Evolutionary conservation across 768 basidiomycete genomes (phyloP).

Genomic region (Leucocoprinus birnbaumii): DNA sequence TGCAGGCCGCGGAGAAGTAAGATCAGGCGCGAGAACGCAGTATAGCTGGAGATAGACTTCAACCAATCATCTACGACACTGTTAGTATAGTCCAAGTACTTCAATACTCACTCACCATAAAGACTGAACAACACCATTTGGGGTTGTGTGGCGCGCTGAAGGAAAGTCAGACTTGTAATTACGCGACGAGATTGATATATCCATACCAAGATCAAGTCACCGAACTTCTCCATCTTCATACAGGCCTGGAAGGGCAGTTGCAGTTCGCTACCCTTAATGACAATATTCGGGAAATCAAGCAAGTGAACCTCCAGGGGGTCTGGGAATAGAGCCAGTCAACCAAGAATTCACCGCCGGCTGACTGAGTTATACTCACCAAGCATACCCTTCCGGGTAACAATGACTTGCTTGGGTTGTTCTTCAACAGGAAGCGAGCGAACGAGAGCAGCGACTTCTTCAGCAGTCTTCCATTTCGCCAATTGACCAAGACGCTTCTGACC

Average conservation of each 20-base stretch:
- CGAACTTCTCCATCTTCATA: conserved; percentile 99
- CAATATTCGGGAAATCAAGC: conserved; percentile 99
- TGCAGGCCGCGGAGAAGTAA: conserved; percentile 96
- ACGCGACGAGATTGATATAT: background rate
- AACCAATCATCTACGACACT: conserved; percentile 86
- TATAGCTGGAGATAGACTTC: conserved; percentile 98
- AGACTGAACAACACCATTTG: conserved; percentile 99
- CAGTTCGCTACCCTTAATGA: conserved; percentile 98
- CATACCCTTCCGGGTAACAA: conserved; percentile 99
- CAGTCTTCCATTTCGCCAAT: conserved; percentile 99
- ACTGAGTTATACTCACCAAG: conserved; percentile 53
- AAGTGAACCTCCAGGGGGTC: conserved; percentile 97
- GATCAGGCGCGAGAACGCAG: conserved; percentile 97
- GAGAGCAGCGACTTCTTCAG: conserved; percentile 98
- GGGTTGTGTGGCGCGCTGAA: conserved; percentile 90
- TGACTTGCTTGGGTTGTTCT: conserved; percentile 99
- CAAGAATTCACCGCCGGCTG: background rate
- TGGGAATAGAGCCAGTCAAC: conserved; percentile 19
- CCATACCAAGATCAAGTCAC: conserved; percentile 86
- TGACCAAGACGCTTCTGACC: conserved; percentile 99
- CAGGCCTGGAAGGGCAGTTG: conserved; percentile 99
- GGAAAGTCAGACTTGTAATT: conserved; percentile 12
- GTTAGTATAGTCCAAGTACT: background rate
- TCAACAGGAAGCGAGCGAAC: conserved; percentile 98
- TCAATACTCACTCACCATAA: conserved; percentile 54